Evolutionary conservation across 495 filamentous ascomycete genomes (phyloP), one percentile per base, ranked within the genome.

Genomic region (Trichoderma orchidacearum): DNA sequence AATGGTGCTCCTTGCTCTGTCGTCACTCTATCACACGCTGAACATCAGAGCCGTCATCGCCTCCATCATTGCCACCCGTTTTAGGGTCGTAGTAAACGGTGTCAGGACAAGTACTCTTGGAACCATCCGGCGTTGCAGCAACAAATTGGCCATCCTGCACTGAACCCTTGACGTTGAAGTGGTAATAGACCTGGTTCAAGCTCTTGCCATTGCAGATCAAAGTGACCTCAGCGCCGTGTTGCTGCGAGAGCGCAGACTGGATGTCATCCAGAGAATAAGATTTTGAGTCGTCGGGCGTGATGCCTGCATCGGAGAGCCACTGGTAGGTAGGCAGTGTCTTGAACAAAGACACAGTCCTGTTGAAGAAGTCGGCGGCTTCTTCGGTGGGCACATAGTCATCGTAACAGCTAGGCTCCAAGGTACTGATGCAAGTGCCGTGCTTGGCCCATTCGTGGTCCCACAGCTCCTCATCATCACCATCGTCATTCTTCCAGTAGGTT

Each of bases 361-460:
- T 63, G 67, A 84, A 83, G 68, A 68, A 85, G 61, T 82, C 75
- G 5, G 75, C 64, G 5, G 79, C 73, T 58, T 84, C 81, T 32
- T 77, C 71, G 30, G 72, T 72, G 4, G 71, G 54, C 18, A 74
- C 67, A 62, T 90, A 90, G 48, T 59, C 38, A 30, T 55, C 58
- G 65, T 90, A 94, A 70, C 89, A 94, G 30, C 68, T 67, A 0
- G 87, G 78, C n/a, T 83, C 72, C 1, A 93, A 70, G 3, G 82
- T 85, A 54, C 70, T 75, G 55, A 86, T 73, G 64, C 83, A 86
- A 1, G 83, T 85, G 28, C 81, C 88, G 60, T 94, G 89, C 63
- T 91, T 93, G 57, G 73, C 77, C 84, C 85, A 94, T 63, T 93
- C 88, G 59, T 94, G 88, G 64, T 86, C 71, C 87, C 86, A 92